Evolutionary conservation across 2,329 filamentous ascomycete species (phyloP).

Genomic region (Chaetomium sp.): DNA sequence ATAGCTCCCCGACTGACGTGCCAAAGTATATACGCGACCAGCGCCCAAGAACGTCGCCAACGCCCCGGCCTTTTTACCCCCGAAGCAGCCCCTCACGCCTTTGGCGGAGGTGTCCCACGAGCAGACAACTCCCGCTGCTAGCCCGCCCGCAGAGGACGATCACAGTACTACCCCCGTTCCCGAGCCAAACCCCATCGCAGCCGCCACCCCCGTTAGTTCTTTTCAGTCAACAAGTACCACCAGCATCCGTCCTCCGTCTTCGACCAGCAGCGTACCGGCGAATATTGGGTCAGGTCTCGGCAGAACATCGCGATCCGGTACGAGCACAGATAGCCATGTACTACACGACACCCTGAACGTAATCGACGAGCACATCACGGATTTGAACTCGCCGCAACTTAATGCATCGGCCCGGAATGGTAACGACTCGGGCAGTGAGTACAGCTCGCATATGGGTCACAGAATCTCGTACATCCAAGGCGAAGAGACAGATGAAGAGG

Average conservation of each 20-base stretch:
- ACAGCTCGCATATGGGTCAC: constrained; percentile 76
- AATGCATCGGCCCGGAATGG: constrained; percentile 56
- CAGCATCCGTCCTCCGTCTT: constrained; percentile 36
- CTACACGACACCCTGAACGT: constrained; percentile 38
- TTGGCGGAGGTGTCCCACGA: constrained; percentile 36
- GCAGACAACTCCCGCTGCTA: constrained; percentile 25
- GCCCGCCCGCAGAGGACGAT: constrained; percentile 22
- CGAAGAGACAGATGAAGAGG: constrained; percentile 93
- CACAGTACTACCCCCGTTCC: constrained; percentile 21
- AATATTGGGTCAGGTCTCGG: constrained; percentile 31
- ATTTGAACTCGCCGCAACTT: constrained; percentile 50
- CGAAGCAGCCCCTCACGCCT: constrained; percentile 37
- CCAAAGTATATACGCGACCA: constrained; percentile 33
- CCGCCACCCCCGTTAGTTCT: constrained; percentile 48
- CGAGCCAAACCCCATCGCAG: constrained; percentile 39
- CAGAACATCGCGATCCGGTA: constrained; percentile 46
- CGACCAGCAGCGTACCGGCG: constrained; percentile 37
- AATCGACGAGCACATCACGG: constrained; percentile 36
- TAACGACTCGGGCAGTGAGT: constrained; percentile 86
- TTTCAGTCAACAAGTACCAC: constrained; percentile 41
- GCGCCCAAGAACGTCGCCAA: constrained; percentile 29
- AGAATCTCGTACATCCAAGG: constrained; percentile 90
- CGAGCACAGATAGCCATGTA: constrained; percentile 52
- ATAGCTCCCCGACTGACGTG: constrained; percentile 33
- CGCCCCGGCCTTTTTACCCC: constrained; percentile 22